phyloP scores from a whole-genome alignment of 306 rosid species.

The peach (Prunus persica) region Prunus_persica_NCBIv2 NC_034011.1:22754001-22754500 shows the following conservation, averaged over 20 bases:
- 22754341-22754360: too few relatives aligned
- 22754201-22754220: slow-evolving; percentile 27
- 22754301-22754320: too few relatives aligned
- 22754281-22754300: too few relatives aligned
- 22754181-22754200: slow-evolving; percentile 28
- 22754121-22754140: slow-evolving; percentile 29
- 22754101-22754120: slow-evolving; percentile 38
- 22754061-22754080: background rate
- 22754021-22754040: background rate
- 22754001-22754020: too few relatives aligned
- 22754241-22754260: background rate
- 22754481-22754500: background rate
- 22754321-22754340: too few relatives aligned
- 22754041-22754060: background rate
- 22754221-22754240: background rate
- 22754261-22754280: background rate
- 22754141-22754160: slow-evolving; percentile 21
- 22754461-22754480: background rate
- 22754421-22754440: too few relatives aligned
- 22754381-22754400: too few relatives aligned
- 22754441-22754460: background rate
- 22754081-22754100: slow-evolving; percentile 8
- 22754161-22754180: slow-evolving; percentile 42
- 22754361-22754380: too few relatives aligned
- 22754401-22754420: too few relatives aligned